Evolutionary conservation across 805 yeast genomes (phyloP).

Genomic region (Scheffersomyces coipomensis): DNA sequence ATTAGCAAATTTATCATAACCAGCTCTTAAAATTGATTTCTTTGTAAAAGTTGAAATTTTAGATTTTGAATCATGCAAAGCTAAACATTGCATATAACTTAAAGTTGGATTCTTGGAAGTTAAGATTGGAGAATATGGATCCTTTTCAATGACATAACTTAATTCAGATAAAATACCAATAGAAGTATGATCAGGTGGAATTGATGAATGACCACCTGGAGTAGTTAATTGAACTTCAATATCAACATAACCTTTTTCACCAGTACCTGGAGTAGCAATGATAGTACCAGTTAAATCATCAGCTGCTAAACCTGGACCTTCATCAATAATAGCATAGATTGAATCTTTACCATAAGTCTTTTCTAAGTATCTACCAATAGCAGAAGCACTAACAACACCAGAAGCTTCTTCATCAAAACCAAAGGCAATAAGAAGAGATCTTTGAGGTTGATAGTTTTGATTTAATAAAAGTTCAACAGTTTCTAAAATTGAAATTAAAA

Average conservation of each 20-base stretch:
- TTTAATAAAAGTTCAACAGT: constrained; percentile 57
- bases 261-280: constrained; percentile 49
- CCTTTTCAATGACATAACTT: constrained; percentile 53
- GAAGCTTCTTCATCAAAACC: constrained; percentile 81
- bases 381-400: constrained; percentile 62
- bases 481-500: constrained; percentile 65
- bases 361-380: constrained; percentile 45
- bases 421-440: constrained; percentile 62
- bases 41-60: constrained; percentile 19
- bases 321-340: constrained; percentile 65
- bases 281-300: constrained; percentile 46
- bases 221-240: constrained; percentile 48
- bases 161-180: constrained; percentile 71
- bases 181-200: constrained; percentile 77
- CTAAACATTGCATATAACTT: constrained; percentile 59
- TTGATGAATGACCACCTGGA: constrained; percentile 77
- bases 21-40: constrained; percentile 35
- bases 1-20: constrained; percentile 32
- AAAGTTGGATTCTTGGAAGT: constrained; percentile 58
- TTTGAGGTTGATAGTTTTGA: constrained; percentile 53
- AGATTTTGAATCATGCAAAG: constrained; percentile 41
- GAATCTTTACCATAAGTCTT: constrained; percentile 60
- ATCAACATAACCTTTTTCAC: constrained; percentile 53
- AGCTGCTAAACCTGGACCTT: constrained; percentile 57
- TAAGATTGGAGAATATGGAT: constrained; percentile 49